phyloP scores from a whole-genome alignment of 2,329 filamentous ascomycete species.

The Nannizziopsis arthrosporioides region DNA sequence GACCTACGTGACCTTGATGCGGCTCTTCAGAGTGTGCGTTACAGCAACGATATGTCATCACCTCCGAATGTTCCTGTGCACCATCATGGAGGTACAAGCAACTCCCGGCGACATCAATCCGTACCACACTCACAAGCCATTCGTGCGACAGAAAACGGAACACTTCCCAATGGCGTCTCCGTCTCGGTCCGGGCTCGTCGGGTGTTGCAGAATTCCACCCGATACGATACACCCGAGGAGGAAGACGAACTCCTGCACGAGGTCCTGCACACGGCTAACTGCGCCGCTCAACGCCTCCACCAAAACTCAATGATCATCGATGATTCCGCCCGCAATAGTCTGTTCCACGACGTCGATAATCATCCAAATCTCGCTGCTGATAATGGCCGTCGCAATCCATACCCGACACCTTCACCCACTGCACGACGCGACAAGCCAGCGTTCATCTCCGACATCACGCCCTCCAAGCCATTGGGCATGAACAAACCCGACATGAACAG shows the following conservation, averaged over 20 bases:
- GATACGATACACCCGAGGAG: conserved; percentile 90
- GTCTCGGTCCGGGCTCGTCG: conserved; percentile 62
- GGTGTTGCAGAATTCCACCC: conserved; percentile 56
- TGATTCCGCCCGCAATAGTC: conserved; percentile 5
- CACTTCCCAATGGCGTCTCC: conserved; percentile 15
- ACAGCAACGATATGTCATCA: conserved; percentile 41
- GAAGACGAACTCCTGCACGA: conserved; percentile 94
- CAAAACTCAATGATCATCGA: conserved; percentile 23
- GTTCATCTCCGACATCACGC: conserved; percentile 50
- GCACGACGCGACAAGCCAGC: conserved; percentile 67
- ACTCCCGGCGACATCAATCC: conserved; percentile 27
- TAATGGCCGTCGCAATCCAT: conserved; percentile 37
- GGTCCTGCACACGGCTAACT: conserved; percentile 64
- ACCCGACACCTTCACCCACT: conserved; percentile 64
- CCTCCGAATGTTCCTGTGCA: conserved; percentile 30
- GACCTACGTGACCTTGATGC: conserved; percentile 51
- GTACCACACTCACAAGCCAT: conserved; percentile 24
- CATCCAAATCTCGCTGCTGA: conserved; percentile 13
- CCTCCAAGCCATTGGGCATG: conserved; percentile 58
- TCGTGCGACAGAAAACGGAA: conserved; percentile 8
- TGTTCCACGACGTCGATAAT: conserved; percentile 1
- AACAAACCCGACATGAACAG: conserved; percentile 44
- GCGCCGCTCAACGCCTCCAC: conserved; percentile 61
- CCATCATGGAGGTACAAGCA: conserved; percentile 21
- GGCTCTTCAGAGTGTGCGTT: conserved; percentile 49